Evolutionary conservation across 2,329 filamentous ascomycete species (phyloP), one percentile per base, ranked within the genome.

Genomic region (Verticillium nonalfalfae): DNA sequence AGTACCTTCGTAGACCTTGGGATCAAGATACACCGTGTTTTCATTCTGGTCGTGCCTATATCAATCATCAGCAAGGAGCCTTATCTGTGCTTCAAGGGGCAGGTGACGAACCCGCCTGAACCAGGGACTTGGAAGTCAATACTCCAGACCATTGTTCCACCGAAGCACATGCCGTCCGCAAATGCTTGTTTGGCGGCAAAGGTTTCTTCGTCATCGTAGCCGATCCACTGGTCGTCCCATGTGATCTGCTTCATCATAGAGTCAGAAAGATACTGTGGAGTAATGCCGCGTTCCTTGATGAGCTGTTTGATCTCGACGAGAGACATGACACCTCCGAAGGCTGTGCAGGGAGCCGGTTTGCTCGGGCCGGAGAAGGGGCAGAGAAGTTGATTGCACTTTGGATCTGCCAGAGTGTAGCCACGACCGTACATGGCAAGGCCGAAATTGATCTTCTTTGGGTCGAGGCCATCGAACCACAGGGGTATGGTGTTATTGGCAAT

Each of bases 271-370:
- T 94, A 89, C 74, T 99, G 94, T 66, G 90, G 89, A 68, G 88
- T 78, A 33, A 90, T 67, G 18, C 93, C 93, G 70, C 84, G 88
- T 74, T 87, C 88, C 78, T 98, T 94, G 63, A 99, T 90, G 39
- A 86, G 81, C 78, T 98, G 94, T 77, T 99, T 56, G 31, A 76
- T 74, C 63, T 76, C 72, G 0, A 63, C 50, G 0, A 71, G 61
- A 0, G 71, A 72, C 63, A 75, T 67, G 1, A 74, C 70, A 2
- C 75, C 73, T 0, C 56, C 61, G 3, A 55, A 61, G 54, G 67
- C 66, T 2, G 72, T 73, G 58, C 73, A 76, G 1, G 55, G 31
- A 0, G 58, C 73, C 0, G 72, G 65, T n/a, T 68, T 68, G 59
- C 69, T 71, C 0, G 70, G 66, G 0, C 66, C 70, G 0, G 35